These are phyloP conservation scores for Cyberlindnera samutprakarnensis DNA, from an alignment of 805 yeast genomes.

Conservation along the genomic window DNA sequence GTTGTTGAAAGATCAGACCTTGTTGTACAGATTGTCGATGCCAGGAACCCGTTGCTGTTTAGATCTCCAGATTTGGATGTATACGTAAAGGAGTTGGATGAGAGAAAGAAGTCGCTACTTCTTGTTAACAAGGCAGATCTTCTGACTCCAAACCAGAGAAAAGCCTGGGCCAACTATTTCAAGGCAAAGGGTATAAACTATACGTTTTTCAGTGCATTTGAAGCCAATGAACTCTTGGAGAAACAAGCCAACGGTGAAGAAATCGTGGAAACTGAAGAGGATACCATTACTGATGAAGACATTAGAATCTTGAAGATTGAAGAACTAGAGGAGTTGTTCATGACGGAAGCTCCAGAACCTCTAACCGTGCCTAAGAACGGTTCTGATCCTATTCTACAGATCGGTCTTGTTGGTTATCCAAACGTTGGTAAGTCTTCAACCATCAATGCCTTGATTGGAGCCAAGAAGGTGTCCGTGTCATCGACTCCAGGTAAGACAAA, in stretches of 20 bases:
- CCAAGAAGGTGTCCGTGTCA: conserved; percentile 96
- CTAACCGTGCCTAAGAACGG: conserved; percentile 48
- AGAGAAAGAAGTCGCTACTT: conserved; percentile 70
- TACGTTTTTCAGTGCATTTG: conserved; percentile 88
- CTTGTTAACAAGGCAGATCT: conserved; percentile 93
- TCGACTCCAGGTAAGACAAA: conserved; percentile 98
- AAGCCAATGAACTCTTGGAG: conserved; percentile 71
- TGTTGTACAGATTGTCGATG: conserved; percentile 95
- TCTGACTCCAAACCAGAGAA: conserved; percentile 67
- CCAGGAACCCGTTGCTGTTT: conserved; percentile 86
- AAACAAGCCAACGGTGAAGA: conserved; percentile 40
- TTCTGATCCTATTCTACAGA: conserved; percentile 60
- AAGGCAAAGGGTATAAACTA: conserved; percentile 59
- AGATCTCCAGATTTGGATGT: conserved; percentile 81
- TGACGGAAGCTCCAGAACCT: conserved; percentile 71
- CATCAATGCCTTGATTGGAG: conserved; percentile 91
- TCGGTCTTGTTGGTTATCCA: conserved; percentile 97
- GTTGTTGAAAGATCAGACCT: conserved; percentile 93
- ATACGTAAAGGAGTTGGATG: conserved; percentile 72
- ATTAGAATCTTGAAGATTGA: conserved; percentile 72
- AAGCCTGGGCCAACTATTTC: conserved; percentile 84
- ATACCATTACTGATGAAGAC: conserved; percentile 33
- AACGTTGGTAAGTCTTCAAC: conserved; percentile 97
- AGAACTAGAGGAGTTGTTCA: conserved; percentile 76
- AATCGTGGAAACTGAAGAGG: conserved; percentile 15